Evolutionary conservation across 2,329 filamentous ascomycete species (phyloP).

Genomic region (Trichoderma brevicompactum): DNA sequence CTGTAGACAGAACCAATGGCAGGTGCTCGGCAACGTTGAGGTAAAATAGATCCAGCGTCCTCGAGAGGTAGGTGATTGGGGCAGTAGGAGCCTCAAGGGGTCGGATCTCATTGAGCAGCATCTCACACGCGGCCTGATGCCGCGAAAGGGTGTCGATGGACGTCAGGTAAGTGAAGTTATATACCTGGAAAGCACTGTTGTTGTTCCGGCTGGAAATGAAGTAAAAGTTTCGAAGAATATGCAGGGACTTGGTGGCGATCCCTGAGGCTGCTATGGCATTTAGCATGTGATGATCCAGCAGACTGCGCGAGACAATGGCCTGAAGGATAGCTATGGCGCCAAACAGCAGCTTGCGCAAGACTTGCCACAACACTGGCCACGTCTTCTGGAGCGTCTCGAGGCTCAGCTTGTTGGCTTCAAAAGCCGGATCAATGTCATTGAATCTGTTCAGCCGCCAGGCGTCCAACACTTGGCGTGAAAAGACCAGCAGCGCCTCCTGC

Average conservation of each 20-base stretch:
- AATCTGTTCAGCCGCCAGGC: slow-evolving; percentile 78
- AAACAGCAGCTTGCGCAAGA: slow-evolving; percentile 77
- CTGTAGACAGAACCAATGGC: slow-evolving; percentile 68
- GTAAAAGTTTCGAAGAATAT: slow-evolving; percentile 75
- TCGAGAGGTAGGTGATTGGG: slow-evolving; percentile 54
- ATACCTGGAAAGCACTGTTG: slow-evolving; percentile 77
- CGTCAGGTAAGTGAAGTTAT: slow-evolving; percentile 80
- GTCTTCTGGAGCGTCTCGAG: slow-evolving; percentile 68
- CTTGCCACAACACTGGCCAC: slow-evolving; percentile 72
- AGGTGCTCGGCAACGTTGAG: slow-evolving; percentile 86
- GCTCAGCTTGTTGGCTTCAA: slow-evolving; percentile 66
- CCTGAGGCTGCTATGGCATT: slow-evolving; percentile 57
- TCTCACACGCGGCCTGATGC: slow-evolving; percentile 67
- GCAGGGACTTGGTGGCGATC: slow-evolving; percentile 72
- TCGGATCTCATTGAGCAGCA: slow-evolving; percentile 68
- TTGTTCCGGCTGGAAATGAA: slow-evolving; percentile 80
- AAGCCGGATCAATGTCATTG: slow-evolving; percentile 70
- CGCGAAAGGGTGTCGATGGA: slow-evolving; percentile 79
- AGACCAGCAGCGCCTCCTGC: slow-evolving; percentile 67
- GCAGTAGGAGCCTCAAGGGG: slow-evolving; percentile 43
- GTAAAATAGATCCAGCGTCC: slow-evolving; percentile 83
- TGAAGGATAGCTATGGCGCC: slow-evolving; percentile 75
- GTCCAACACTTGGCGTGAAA: slow-evolving; percentile 67
- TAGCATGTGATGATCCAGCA: slow-evolving; percentile 56
- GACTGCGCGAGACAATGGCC: slow-evolving; percentile 68